Base-by-base conservation (phyloP, 208 protist species). In the Vickermania spadyakhi region DNA sequence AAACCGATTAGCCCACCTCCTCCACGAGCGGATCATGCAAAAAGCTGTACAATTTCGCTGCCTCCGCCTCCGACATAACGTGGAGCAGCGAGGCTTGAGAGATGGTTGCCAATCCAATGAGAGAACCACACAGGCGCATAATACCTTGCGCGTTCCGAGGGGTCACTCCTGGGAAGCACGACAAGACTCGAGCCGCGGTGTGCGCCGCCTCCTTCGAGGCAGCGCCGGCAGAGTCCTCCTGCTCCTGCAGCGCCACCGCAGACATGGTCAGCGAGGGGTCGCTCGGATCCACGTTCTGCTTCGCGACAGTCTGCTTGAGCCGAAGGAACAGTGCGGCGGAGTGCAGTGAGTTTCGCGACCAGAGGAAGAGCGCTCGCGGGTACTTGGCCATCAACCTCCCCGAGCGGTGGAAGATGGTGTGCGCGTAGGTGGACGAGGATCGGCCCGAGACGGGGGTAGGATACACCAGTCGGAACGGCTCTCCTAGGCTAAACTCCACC, bases 101-200 rank as follows among this genome's bases (percentile, higher is more conserved):
- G 59, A 94, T 72, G 4, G 76, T 81, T 31, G 82, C 87, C 11
- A 94, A 69, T 1, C 82, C 84, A 1, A 75, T 82, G 21, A 94
- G 75, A 3, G 82, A 88, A 28, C 87, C 84, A 57, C 77, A 82
- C 23, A 77, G 58, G 52, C 64, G 68, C 87, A 94, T 91, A n/a
- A 94, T 62, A 14, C 42, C 56, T 11, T 63, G 62, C 7, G 70
- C 66, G 28, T 94, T 94, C 27, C 61, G 50, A 0, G 67, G 63
- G 3, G 72, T 81, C n/a, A 94, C 70, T 7, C 87, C 87, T 3
- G 87, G 87, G 52, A 94, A 85, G 25, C 76, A 62, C 2, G 80
- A 79, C 11, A 94, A 70, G 13, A 94, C 80, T 7, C 81, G 81
- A 0, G 72, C 71, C 11, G 87, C 87, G 61, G 86, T 78, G 67